Base-by-base conservation (phyloP, 2,329 filamentous ascomycete genomes). In the Trichoderma sp. region DNA sequence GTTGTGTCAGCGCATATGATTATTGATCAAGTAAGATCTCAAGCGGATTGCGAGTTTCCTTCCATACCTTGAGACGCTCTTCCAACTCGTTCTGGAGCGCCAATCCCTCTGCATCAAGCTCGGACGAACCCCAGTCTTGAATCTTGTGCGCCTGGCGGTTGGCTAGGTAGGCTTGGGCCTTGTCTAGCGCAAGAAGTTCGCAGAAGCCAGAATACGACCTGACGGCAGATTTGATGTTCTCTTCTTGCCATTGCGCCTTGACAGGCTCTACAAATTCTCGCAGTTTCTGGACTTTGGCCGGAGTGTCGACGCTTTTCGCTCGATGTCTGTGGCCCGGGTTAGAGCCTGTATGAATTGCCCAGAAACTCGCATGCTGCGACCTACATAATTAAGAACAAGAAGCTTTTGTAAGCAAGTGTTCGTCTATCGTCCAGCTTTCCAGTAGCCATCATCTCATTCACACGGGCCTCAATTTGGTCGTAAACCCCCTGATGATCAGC, bases 301-400 rank as follows among this genome's bases (percentile, higher is more conserved):
- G 83, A 21, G 86, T 85, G 72, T 96, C 90, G 39, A 98, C 85
- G 54, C 89, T 89, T 26, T 86, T 90, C 43, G 93, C 90, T 70
- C 96, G 93, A 79, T 98, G 95, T 74, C 91, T 92, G 52, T 4
- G 67, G 1, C 32, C 18, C 11, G 18, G 55, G 52, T 73, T 68
- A 72, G 72, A 30, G 28, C 7, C n/a, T 8, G n/a, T 26, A 16
- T 13, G 16, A 18, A 67, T 8, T 46, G 2, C 24, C 13, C 0
- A 10, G 5, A 49, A 26, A 3, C 7, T 16, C 26, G 18, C 11
- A 24, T 51, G 30, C n/a, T 28, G 26, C 8, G 46, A 77, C 84
- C 76, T 81, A 91, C 87, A 96, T 90, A 71, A 99, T 96, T 69
- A 97, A 96, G 77, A 99, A 96, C 0, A 98, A 84, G 71, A 98